Conservation (phyloP, 306 rosid genomes). For the Phaseolus lunatus region DNA sequence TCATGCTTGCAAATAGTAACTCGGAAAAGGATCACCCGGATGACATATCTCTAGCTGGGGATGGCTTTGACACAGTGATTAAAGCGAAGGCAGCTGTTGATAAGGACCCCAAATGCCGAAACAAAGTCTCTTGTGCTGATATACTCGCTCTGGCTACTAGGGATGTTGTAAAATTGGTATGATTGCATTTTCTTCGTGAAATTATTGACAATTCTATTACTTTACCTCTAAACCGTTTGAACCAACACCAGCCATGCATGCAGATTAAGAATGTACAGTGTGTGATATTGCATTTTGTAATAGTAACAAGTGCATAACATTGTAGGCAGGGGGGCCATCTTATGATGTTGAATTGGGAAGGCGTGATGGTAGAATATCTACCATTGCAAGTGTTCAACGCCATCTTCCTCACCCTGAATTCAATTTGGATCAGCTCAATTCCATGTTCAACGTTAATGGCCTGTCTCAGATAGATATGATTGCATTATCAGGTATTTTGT, state of each 20-base stretch:
- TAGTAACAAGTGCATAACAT: constrained; percentile 7
- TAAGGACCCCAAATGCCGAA: constrained; percentile 56
- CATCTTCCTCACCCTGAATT: constrained; percentile 73
- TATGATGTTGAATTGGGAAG: constrained; percentile 87
- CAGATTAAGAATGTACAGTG: neutral
- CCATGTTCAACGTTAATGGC: constrained; percentile 66
- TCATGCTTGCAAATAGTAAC: constrained; percentile 54
- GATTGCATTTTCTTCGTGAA: constrained; percentile 13
- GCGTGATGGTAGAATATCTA: constrained; percentile 75
- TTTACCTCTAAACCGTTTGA: neutral
- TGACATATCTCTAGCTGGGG: constrained; percentile 79
- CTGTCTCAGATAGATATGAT: constrained; percentile 73
- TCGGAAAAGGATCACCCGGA: constrained; percentile 85
- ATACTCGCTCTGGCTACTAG: constrained; percentile 90
- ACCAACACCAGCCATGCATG: neutral
- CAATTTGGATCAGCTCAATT: constrained; percentile 59
- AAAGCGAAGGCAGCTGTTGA: constrained; percentile 90
- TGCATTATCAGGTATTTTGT: constrained; percentile 78
- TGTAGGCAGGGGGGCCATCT: constrained; percentile 84
- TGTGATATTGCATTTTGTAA: neutral
- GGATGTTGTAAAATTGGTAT: constrained; percentile 78
- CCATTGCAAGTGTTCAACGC: constrained; percentile 57
- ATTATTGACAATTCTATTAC: neutral
- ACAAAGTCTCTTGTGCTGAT: constrained; percentile 94
- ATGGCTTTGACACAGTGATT: constrained; percentile 88